Evolutionary conservation across 768 basidiomycete genomes (phyloP).

Genomic region (Hericium rajendrae): DNA sequence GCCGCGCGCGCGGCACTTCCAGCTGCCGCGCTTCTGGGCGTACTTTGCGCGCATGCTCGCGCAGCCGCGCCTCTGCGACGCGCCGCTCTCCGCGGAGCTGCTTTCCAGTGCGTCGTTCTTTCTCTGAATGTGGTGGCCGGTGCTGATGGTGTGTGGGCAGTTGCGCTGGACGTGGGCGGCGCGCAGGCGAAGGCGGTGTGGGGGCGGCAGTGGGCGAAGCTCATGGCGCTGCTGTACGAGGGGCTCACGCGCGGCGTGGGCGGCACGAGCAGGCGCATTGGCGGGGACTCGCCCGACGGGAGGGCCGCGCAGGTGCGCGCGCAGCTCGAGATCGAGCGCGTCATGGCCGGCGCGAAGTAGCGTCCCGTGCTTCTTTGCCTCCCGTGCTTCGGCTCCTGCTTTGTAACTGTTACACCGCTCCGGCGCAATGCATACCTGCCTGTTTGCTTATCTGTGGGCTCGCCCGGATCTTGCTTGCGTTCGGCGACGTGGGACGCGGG

Average conservation of each 20-base stretch:
- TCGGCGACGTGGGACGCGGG: too few relatives aligned
- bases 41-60: slow-evolving; percentile 60
- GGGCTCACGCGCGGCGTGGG: slow-evolving; percentile 37
- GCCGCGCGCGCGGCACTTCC: slow-evolving; percentile 46
- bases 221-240: slow-evolving; percentile 56
- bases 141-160: slow-evolving; percentile 25
- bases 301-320: slow-evolving; percentile 55
- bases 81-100: slow-evolving; percentile 54
- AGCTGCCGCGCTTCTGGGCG: slow-evolving; percentile 56
- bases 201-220: slow-evolving; percentile 75
- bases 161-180: slow-evolving; percentile 65
- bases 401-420: too few relatives aligned
- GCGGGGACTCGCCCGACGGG: slow-evolving; percentile 52
- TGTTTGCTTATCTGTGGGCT: too few relatives aligned
- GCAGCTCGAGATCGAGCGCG: slow-evolving; percentile 56
- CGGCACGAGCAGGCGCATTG: slow-evolving; percentile 35
- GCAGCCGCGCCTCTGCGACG: slow-evolving; percentile 40
- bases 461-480: too few relatives aligned
- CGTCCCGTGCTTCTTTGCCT: too few relatives aligned
- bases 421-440: background rate
- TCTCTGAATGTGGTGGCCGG: slow-evolving; percentile 2
- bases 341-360: slow-evolving; percentile 26
- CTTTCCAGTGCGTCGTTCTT: slow-evolving; percentile 46
- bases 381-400: too few relatives aligned
- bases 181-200: slow-evolving; percentile 48